These are phyloP conservation scores for Aurantiochytrium sp. DNA, from an alignment of 108 stramenopile genomes.

Conservation along the genomic window DNA sequence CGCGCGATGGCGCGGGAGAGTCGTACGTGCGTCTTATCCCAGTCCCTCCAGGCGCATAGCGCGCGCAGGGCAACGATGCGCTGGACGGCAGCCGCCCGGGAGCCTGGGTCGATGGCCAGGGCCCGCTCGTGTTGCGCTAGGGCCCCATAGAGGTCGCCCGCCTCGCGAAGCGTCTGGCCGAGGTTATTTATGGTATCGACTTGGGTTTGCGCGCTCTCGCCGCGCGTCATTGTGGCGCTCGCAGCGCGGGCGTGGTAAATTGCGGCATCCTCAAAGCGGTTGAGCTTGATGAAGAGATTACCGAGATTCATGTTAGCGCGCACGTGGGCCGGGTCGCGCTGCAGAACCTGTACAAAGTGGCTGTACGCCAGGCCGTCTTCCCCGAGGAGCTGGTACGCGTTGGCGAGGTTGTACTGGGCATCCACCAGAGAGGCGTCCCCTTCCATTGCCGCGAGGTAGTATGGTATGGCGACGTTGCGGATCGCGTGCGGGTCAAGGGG, in stretches of 20 bases:
- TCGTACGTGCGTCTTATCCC: neutral
- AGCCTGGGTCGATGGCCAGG: neutral
- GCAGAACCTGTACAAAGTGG: neutral
- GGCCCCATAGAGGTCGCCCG: neutral
- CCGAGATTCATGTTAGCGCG: constrained; percentile 2
- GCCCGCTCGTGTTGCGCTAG: neutral
- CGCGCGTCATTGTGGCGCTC: neutral
- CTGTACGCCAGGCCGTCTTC: neutral
- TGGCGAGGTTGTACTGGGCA: constrained; percentile 33
- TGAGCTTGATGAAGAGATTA: neutral
- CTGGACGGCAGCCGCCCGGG: neutral
- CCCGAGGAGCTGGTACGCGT: neutral
- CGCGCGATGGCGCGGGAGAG: neutral
- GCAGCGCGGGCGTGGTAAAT: neutral
- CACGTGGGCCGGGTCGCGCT: neutral
- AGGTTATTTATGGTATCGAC: constrained; percentile 29
- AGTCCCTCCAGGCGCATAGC: constrained; percentile 21
- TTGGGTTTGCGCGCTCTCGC: neutral
- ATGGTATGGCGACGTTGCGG: neutral
- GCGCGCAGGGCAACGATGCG: neutral
- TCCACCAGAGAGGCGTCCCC: neutral
- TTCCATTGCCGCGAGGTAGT: neutral
- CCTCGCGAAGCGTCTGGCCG: constrained; percentile 20
- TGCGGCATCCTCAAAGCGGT: neutral
- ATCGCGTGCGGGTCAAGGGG: neutral